Conservation (phyloP, 345 rosid genomes). For the Isatis tinctoria region DNA sequence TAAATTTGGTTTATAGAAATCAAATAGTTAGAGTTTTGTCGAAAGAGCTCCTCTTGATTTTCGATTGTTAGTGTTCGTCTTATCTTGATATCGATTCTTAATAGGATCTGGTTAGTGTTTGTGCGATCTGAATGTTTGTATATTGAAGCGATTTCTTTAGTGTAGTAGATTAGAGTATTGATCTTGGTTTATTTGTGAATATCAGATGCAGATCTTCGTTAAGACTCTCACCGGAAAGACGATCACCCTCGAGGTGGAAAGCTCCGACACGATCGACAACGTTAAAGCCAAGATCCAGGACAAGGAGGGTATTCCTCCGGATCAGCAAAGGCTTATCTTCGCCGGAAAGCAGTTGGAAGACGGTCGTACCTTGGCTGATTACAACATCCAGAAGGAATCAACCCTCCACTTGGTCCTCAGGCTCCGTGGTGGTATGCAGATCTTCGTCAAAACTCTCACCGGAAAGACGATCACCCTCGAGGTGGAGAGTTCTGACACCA, state of each 20-base stretch:
- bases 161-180: neutral
- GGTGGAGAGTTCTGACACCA: conserved; percentile 41
- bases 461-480: conserved; percentile 40
- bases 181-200: neutral
- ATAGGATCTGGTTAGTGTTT: too few species aligned
- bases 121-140: too few species aligned
- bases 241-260: conserved; percentile 24
- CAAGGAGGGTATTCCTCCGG: conserved; percentile 22
- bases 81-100: too few species aligned
- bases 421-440: conserved; percentile 25
- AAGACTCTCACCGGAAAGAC: conserved; percentile 30
- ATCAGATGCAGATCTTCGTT: conserved; percentile 37
- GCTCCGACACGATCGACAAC: conserved; percentile 26
- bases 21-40: too few species aligned
- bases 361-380: too few species aligned
- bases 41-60: too few species aligned
- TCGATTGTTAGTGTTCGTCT: too few species aligned
- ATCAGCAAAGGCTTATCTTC: conserved; percentile 25
- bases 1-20: neutral
- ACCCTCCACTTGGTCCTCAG: conserved; percentile 14
- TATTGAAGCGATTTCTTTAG: too few species aligned
- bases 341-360: conserved; percentile 6
- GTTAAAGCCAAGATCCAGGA: conserved; percentile 22
- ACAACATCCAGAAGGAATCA: too few species aligned
- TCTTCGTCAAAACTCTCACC: conserved; percentile 32